Conservation (phyloP, 768 basidiomycete genomes). For the Leccinum obscurum region DNA sequence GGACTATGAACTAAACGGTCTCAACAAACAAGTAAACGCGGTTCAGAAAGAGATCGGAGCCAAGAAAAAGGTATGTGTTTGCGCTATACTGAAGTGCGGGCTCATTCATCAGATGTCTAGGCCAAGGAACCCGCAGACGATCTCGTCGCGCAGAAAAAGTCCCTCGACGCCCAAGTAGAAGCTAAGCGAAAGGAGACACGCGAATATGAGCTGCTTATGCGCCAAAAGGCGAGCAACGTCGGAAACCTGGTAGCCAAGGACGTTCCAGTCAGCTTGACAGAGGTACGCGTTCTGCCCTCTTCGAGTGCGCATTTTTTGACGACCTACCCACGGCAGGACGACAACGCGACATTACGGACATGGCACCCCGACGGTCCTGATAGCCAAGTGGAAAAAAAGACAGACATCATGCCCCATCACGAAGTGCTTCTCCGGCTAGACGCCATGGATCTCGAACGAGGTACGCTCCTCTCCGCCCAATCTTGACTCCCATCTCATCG, state of each 20-base stretch:
- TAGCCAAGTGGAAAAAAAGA: slow-evolving; percentile 67
- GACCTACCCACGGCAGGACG: slow-evolving; percentile 57
- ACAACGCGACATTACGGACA: slow-evolving; percentile 77
- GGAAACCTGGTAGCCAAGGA: slow-evolving; percentile 92
- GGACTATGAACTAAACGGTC: slow-evolving; percentile 79
- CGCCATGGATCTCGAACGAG: slow-evolving; percentile 96
- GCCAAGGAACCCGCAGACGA: slow-evolving; percentile 92
- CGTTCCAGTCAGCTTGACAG: slow-evolving; percentile 83
- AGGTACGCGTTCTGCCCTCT: slow-evolving; percentile 47
- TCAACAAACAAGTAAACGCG: slow-evolving; percentile 82
- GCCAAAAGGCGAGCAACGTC: slow-evolving; percentile 74
- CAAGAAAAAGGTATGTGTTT: slow-evolving; percentile 78
- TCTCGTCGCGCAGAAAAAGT: slow-evolving; percentile 79
- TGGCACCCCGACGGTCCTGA: slow-evolving; percentile 85
- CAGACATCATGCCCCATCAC: slow-evolving; percentile 92
- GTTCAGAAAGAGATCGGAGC: slow-evolving; percentile 92
- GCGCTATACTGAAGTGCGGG: neutral
- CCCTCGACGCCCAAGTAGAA: slow-evolving; percentile 79
- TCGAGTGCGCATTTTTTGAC: neutral
- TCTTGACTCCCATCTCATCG: slow-evolving; percentile 4
- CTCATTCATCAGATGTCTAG: slow-evolving; percentile 38
- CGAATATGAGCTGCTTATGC: slow-evolving; percentile 77
- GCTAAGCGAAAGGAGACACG: slow-evolving; percentile 74
- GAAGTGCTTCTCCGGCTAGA: slow-evolving; percentile 93
- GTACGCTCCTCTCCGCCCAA: slow-evolving; percentile 35